These are phyloP conservation scores for Pistacia integerrima DNA, from an alignment of 345 rosid species.

Conservation along the genomic window DNA sequence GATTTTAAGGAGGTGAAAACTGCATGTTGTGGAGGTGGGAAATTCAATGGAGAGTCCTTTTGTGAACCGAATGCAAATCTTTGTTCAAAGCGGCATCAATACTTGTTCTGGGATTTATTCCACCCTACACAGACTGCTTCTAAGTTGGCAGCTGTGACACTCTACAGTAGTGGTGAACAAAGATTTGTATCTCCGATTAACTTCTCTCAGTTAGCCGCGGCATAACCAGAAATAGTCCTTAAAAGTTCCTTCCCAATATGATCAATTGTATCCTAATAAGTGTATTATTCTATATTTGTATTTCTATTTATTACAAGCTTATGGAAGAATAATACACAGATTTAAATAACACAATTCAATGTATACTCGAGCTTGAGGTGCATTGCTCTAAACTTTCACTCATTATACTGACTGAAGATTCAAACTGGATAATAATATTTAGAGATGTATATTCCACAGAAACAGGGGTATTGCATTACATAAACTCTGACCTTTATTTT, in stretches of 20 bases:
- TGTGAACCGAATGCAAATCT: conserved; percentile 33
- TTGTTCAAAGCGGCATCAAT: conserved; percentile 32
- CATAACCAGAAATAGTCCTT: conserved; percentile 19
- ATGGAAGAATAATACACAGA: neutral
- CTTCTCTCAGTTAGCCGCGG: conserved; percentile 45
- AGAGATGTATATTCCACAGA: neutral
- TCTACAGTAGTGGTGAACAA: conserved; percentile 32
- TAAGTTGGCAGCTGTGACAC: conserved; percentile 47
- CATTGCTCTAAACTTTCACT: neutral
- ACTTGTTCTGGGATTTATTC: conserved; percentile 58
- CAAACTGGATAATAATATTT: neutral
- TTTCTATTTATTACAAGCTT: neutral
- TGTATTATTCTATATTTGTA: neutral
- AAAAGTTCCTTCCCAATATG: neutral
- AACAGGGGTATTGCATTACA: neutral
- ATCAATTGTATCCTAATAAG: neutral
- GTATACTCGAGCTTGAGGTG: neutral
- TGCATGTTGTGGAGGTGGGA: conserved; percentile 50
- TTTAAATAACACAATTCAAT: neutral
- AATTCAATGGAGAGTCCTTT: conserved; percentile 27
- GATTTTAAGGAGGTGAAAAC: conserved; percentile 41
- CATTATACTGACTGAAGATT: neutral
- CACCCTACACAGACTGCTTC: conserved; percentile 57
- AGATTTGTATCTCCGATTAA: conserved; percentile 49
- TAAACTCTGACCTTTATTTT: neutral